Base-by-base conservation (phyloP, 495 filamentous ascomycete species). In the Thermothielavioides terrestris region DNA sequence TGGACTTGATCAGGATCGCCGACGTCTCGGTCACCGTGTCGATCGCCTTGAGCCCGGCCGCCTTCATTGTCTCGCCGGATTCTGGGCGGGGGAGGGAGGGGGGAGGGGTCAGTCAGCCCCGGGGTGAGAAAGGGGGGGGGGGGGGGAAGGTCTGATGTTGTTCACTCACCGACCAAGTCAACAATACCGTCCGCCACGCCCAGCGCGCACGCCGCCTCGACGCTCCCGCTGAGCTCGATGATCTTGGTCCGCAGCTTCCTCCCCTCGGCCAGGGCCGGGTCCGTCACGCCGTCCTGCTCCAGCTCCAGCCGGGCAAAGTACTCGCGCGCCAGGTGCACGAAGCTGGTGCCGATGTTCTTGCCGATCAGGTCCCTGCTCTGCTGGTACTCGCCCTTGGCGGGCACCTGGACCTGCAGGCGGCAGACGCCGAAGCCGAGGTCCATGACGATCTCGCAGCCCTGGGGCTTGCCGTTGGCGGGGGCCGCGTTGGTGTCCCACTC, bases 41-140 rank as follows among this genome's bases (percentile, higher is more conserved):
- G 61, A 98, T 95, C 52, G 94, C 80, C 67, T 92, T 94, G 36
- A 98, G 76, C n/a, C 94, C 94, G 28, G 91, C 91, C 2, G 89
- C 92, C 60, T 84, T 88, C 92, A 98, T 98, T 10, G 92, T 98
- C 62, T 96, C 90, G 41, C 92, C 92, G 31, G 92, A 98, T 79
- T 98, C 92, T 95, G 51, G 35, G 15, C 6, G 12, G 30, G 27
- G 20, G 27, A 23, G 41, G 22, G 25, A 25, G 18, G 21, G 32
- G 17, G 28, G 0, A n/a, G 25, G 43, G 39, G 30, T 18, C 1
- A 18, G 15, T 34, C 10, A n/a, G n/a, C n/a, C n/a, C n/a, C n/a
- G n/a, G 32, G n/a, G 18, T 39, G 34, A 15, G n/a, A 50, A 40
- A 42, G 41, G 34, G 43, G 31, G 6, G 52, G 22, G 18, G 25